phyloP scores from a whole-genome alignment of 768 basidiomycete genomes.

The Stropharia rugosoannulata region DNA sequence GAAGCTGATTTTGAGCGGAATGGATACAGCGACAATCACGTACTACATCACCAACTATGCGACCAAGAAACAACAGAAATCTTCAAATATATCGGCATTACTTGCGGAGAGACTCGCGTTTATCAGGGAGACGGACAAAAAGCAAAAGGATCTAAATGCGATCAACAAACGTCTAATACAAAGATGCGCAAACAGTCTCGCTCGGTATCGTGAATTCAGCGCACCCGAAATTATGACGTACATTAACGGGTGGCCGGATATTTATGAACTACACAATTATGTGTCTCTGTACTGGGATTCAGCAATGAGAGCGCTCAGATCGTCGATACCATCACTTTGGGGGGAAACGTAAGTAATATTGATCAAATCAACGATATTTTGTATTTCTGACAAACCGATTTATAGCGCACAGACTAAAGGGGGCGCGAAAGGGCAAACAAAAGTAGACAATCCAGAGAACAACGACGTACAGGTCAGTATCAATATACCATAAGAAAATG shows the following conservation, averaged over 20 bases:
- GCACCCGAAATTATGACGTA: conserved; percentile 36
- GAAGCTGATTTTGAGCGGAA: conserved; percentile 34
- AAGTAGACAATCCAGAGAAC: too few species aligned
- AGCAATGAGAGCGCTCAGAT: conserved; percentile 10
- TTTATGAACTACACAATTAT: conserved; percentile 34
- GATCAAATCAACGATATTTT: too few species aligned
- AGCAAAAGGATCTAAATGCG: conserved; percentile 11
- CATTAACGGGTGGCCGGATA: conserved; percentile 42
- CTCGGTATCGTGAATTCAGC: conserved; percentile 33
- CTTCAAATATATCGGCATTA: conserved; percentile 36
- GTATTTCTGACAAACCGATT: too few species aligned
- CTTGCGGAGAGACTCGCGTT: conserved; percentile 30
- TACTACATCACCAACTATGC: conserved; percentile 40
- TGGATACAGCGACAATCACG: conserved; percentile 28
- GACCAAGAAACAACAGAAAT: conserved; percentile 36
- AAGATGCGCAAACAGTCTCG: conserved; percentile 31
- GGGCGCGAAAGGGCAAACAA: too few species aligned
- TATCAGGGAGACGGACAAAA: conserved; percentile 13
- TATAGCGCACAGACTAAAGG: too few species aligned
- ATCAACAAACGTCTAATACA: conserved; percentile 28
- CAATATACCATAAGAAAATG: not conserved
- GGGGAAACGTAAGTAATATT: not conserved
- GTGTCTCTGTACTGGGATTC: conserved; percentile 31
- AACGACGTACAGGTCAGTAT: too few species aligned
- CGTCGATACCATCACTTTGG: not conserved